phyloP scores from a whole-genome alignment of 768 basidiomycete species.

The Kwoniella heveanensis region DNA sequence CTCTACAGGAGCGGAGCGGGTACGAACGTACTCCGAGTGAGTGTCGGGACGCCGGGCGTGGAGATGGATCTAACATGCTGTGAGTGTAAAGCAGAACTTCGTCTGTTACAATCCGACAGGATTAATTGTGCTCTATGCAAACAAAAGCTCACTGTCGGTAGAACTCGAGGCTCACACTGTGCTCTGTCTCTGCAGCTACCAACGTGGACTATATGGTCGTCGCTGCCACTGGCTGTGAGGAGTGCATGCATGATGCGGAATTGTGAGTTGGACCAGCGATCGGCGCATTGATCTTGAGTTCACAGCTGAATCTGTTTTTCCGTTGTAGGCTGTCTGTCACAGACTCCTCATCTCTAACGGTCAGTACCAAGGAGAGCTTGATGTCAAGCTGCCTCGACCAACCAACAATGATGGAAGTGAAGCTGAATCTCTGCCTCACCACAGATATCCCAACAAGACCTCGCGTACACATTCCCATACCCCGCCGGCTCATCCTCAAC shows the following conservation, averaged over 20 bases:
- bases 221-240: constrained; percentile 30
- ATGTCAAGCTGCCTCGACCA: too few species aligned
- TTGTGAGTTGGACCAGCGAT: constrained; percentile 22
- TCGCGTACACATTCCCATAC: constrained; percentile 33
- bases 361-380: constrained; percentile 20
- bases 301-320: not conserved
- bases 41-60: constrained; percentile 37
- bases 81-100: constrained; percentile 31
- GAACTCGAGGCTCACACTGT: too few species aligned
- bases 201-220: constrained; percentile 49
- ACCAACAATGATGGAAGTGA: too few species aligned
- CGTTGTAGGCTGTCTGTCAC: constrained; percentile 1
- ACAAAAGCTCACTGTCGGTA: too few species aligned
- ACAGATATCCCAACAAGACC: constrained; percentile 20
- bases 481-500: constrained; percentile 30
- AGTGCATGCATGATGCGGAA: constrained; percentile 27
- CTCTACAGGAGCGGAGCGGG: constrained; percentile 43
- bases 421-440: too few species aligned
- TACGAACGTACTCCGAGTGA: constrained; percentile 43
- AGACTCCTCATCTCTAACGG: constrained; percentile 31
- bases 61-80: constrained; percentile 47
- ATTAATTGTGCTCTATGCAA: too few species aligned
- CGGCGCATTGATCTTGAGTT: too few species aligned
- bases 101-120: too few species aligned
- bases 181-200: constrained; percentile 35